Percentiles rank a stretch among this genome's conserved stretches.
These are phyloP conservation scores for Rhizomucor miehei DNA, from an alignment of 371 early-diverging fungal species.

Conservation along the genomic window DNA sequence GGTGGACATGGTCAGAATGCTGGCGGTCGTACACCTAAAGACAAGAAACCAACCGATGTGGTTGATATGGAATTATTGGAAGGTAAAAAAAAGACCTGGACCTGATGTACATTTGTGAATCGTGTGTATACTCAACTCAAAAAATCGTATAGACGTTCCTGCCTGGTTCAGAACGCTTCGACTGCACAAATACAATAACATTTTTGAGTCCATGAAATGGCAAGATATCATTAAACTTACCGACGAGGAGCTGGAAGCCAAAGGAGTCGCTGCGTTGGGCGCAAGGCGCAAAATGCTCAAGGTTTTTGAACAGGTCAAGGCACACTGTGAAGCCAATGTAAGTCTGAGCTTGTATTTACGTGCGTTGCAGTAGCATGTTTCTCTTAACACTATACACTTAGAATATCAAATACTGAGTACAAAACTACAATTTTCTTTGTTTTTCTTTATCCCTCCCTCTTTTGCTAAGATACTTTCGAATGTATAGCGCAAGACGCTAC, in stretches of 20 bases:
- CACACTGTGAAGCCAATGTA: constrained; percentile 50
- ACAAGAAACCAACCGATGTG: constrained; percentile 69
- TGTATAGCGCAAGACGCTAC: too few species aligned
- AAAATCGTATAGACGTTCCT: constrained; percentile 68
- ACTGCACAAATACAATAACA: constrained; percentile 90
- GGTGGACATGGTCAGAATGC: constrained; percentile 15
- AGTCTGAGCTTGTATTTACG: constrained; percentile 17
- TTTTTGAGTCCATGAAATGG: constrained; percentile 88
- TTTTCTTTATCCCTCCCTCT: constrained; percentile 2
- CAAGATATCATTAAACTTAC: constrained; percentile 81
- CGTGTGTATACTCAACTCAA: too few species aligned
- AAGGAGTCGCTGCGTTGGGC: constrained; percentile 92
- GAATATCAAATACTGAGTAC: constrained; percentile 11
- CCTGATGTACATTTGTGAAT: too few species aligned
- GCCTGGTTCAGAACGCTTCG: constrained; percentile 87
- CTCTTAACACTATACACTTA: neutral
- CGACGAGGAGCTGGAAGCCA: constrained; percentile 77
- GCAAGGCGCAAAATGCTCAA: constrained; percentile 96
- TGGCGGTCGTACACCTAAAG: constrained; percentile 42
- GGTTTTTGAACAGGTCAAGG: constrained; percentile 85
- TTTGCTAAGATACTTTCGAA: neutral
- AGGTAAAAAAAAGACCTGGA: constrained; percentile 50
- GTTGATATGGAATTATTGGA: constrained; percentile 72
- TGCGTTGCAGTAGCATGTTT: constrained; percentile 10
- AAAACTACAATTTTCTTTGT: neutral